Base-by-base conservation (phyloP, 805 yeast species). In the Candida pseudoglaebosa region DNA sequence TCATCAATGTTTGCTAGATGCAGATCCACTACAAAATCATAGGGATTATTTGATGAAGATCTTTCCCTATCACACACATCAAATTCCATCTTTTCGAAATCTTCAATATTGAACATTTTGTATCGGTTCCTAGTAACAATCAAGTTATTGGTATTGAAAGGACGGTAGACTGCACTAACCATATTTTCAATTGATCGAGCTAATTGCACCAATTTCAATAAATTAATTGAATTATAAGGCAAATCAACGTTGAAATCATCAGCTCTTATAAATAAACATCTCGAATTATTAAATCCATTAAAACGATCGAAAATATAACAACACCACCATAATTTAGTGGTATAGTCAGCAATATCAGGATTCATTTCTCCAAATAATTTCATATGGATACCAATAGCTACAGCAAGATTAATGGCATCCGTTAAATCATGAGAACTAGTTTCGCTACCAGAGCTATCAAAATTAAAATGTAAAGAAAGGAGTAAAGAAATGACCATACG, bases 231-330 rank as follows among this genome's bases (percentile, higher is more conserved):
- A 22, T 45, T 39, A 45, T 56, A 53, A 8, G 66, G 66, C 14
- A 57, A 42, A 32, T 59, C 65, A 22, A 59, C 41, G 42, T 64
- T 60, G 48, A 56, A 62, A 46, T 64, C 70, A 16, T 55, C 61
- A 19, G 46, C 48, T 33, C 53, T 48, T 29, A 63, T 54, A 38
- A 61, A 55, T 22, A 60, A 43, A 2, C 55, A 50, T 17, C 66
- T 40, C 17, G 54, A 43, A 43, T 56, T 59, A 9, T 54, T 47
- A 13, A 60, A 39, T 5, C 59, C 65, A 42, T 53, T 62, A 44
- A 61, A 54, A 16, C 66, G 41, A 42, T 64, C 70, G 32, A 63
- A 41, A 3, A 62, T 41, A 38, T 49, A 62, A 32, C 62, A 50
- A 32, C 53, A 45, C 68, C 68, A 64, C 65, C 67, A 64, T 14